Base-by-base conservation (phyloP, 2,329 filamentous ascomycete species). In the Trichophyton benhamiae region DNA sequence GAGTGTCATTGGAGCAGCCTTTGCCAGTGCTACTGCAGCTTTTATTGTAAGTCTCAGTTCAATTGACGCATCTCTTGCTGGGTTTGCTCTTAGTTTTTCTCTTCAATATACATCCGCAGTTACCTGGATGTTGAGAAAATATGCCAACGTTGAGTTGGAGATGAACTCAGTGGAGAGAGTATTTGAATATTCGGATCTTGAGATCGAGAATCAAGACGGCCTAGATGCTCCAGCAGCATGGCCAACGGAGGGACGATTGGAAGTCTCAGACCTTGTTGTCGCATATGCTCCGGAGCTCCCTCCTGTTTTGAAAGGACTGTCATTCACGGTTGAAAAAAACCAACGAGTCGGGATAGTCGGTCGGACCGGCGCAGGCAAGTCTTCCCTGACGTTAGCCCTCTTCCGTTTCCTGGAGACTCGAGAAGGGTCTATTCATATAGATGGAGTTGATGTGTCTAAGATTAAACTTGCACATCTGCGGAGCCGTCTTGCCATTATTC, bases 101-200 rank as follows among this genome's bases (percentile, higher is more conserved):
- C 77, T 91, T 33, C 83, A 88, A 61, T 89, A 90, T 69, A 82
- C 85, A 0, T 74, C 73, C 15, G 78, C 79, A 6, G 81, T 90
- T 60, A 81, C 86, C 57, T 87, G 83, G 81, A 80, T 83, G 0
- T 81, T 90, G 42, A 79, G 86, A 1, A 77, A 84, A 61, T 89
- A 89, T 68, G 81, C 87, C 0, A 85, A 83, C 64, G 75, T 90
- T 20, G 88, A 92, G 70, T 76, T 91, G 3, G 83, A 88, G 68
- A 90, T 91, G 86, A 91, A 91, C 67, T 83, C 87, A 0, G 84
- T 85, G 0, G 88, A 92, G 73, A 80, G 88, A 33, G 83, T 92
- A 27, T 77, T 89, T 3, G 88, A 91, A 70, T 92, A 91, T 70
- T 82, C 84, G 0, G 82, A 85, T 57, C 78, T 91, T 7, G 76